Base-by-base conservation (phyloP, 1,284 basidiomycete species). In the Ustilago bromivora region DNA sequence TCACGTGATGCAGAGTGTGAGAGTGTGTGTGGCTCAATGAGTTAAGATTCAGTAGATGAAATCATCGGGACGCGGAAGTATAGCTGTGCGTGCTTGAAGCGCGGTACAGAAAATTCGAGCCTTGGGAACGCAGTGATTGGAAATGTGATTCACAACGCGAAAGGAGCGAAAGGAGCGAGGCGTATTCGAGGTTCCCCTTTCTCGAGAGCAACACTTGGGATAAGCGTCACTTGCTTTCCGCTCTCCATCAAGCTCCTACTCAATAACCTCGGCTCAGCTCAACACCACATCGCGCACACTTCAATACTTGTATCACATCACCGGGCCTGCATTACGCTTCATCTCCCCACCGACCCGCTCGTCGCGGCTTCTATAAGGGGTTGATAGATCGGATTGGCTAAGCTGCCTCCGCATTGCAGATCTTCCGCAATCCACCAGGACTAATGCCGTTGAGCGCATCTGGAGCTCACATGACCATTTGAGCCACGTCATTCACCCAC, bases 41-140 rank as follows among this genome's bases (percentile, higher is more conserved):
- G 2, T 23, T 23, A 23, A 23, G 23, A 23, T 23, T 23, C 23
- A 23, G 23, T 23, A 23, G 23, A 23, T 23, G 23, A 23, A 23
- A 23, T n/a, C 11, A 32, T 61, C 49, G 59, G 51, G 34, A 54
- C 41, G 32, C 60, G 52, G 52, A 38, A 56, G 35, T 19, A 38
- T 7, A 28, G 58, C 40, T 8, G 23, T 23, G 23, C 23, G 23
- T 23, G 23, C 23, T 23, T 23, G 23, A 23, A 31, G 23, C 43
- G 38, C 4, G 15, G 54, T 23, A 32, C 40, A 31, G 23, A 56
- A n/a, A 52, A 52, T 17, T 17, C 5, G 10, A 23, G 55, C 28
- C 41, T n/a, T 17, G 15, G 47, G 56, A 57, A 31, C 56, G 56
- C 56, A 15, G 28, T 47, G 56, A 23, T 23, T 57, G 19, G 13